These are phyloP conservation scores for Byssothecium circinans DNA, from an alignment of 2,329 filamentous ascomycete genomes.

Conservation along the genomic window DNA sequence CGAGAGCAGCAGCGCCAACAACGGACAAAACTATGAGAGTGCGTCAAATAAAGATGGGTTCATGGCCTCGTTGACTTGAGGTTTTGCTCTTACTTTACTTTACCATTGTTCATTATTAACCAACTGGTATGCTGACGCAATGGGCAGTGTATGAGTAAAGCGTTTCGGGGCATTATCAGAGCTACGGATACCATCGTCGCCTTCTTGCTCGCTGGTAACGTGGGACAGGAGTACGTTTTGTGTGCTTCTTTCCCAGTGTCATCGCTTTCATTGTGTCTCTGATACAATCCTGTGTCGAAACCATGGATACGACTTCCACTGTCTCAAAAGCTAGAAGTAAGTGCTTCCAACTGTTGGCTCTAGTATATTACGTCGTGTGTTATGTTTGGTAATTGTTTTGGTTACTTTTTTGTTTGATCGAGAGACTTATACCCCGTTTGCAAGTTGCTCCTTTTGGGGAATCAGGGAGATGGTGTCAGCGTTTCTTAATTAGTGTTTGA, in stretches of 20 bases:
- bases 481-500: background rate
- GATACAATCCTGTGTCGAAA: too few species aligned
- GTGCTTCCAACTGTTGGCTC: too few species aligned
- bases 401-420: background rate
- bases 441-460: background rate
- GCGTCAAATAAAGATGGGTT: conserved; percentile 11
- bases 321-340: too few species aligned
- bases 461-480: background rate
- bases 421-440: conserved; percentile 5
- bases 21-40: conserved; percentile 15
- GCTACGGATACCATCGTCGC: background rate
- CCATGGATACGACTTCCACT: too few species aligned
- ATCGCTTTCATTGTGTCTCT: too few species aligned
- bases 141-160: background rate
- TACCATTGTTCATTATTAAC: too few species aligned
- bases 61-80: background rate
- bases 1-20: background rate
- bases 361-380: background rate
- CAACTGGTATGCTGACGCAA: background rate
- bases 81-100: background rate
- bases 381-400: background rate
- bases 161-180: background rate
- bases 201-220: background rate
- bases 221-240: background rate
- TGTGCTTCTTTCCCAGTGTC: background rate